Evolutionary conservation across 208 protist genomes (phyloP).

Genomic region (Crithidia bombi): DNA sequence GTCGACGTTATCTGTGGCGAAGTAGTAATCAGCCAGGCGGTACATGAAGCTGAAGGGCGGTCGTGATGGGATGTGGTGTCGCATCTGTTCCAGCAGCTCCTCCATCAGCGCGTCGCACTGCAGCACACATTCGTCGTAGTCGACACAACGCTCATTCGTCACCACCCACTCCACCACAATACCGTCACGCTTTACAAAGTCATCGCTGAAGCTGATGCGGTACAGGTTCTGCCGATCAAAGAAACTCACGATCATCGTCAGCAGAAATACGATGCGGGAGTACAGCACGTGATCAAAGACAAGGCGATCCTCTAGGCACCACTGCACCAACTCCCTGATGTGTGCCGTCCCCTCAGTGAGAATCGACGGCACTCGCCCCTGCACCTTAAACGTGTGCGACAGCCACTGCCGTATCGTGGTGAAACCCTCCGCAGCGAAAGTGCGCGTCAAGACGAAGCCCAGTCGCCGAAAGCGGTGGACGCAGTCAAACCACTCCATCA

Average conservation of each 20-base stretch:
- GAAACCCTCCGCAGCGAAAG: constrained; percentile 85
- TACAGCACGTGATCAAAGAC: constrained; percentile 91
- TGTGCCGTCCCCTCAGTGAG: constrained; percentile 72
- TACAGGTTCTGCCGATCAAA: constrained; percentile 91
- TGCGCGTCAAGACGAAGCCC: constrained; percentile 81
- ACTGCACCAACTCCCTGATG: constrained; percentile 73
- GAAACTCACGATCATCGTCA: constrained; percentile 91
- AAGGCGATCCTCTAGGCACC: constrained; percentile 80
- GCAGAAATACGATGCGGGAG: constrained; percentile 82
- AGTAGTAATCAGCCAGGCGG: constrained; percentile 92
- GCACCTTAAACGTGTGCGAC: constrained; percentile 53
- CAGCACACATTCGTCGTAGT: constrained; percentile 87
- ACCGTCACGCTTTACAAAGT: constrained; percentile 85
- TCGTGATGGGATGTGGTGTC: constrained; percentile 68
- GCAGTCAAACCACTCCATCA: constrained; percentile 87
- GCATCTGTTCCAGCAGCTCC: constrained; percentile 79
- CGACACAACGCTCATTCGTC: constrained; percentile 63
- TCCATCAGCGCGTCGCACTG: constrained; percentile 88
- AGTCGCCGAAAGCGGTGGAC: constrained; percentile 66
- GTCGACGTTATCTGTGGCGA: constrained; percentile 89
- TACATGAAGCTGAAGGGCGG: constrained; percentile 87
- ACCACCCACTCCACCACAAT: constrained; percentile 90
- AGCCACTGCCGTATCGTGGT: constrained; percentile 79
- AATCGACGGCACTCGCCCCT: constrained; percentile 69
- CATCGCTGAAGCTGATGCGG: constrained; percentile 70